These are phyloP conservation scores for Whalleya microplaca DNA, from an alignment of 2,329 filamentous ascomycete genomes.

Conservation along the genomic window DNA sequence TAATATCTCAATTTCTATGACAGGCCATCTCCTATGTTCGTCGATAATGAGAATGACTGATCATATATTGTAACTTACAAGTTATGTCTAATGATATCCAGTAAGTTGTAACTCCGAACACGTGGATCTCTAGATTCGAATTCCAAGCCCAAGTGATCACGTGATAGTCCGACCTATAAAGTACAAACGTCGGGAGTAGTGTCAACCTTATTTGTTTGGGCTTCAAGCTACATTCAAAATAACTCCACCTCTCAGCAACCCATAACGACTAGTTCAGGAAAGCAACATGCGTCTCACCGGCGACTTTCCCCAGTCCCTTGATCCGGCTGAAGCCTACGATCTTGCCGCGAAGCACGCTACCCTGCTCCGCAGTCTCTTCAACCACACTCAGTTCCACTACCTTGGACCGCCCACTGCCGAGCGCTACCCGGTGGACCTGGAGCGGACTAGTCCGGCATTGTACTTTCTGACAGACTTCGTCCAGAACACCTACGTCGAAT, in stretches of 20 bases:
- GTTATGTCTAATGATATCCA: too few species aligned
- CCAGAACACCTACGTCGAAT: conserved; percentile 35
- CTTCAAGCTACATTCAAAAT: neutral
- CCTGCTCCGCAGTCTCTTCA: conserved; percentile 33
- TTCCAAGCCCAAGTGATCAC: too few species aligned
- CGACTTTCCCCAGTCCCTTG: conserved; percentile 9
- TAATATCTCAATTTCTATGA: too few species aligned
- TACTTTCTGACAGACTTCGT: conserved; percentile 35
- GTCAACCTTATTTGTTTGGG: neutral
- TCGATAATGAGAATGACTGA: too few species aligned
- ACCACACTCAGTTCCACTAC: conserved; percentile 32
- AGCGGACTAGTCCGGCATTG: conserved; percentile 26
- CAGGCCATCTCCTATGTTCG: too few species aligned
- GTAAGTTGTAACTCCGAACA: too few species aligned
- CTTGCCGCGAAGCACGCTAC: conserved; percentile 29
- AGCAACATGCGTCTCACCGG: neutral
- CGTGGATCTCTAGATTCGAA: too few species aligned
- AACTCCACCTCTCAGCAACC: neutral
- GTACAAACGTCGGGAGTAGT: neutral
- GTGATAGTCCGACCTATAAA: too few species aligned
- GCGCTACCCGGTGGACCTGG: conserved; percentile 26
- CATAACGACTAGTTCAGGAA: neutral
- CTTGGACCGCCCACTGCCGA: conserved; percentile 28
- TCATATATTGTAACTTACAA: too few species aligned
- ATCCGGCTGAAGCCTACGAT: conserved; percentile 30